phyloP scores from a whole-genome alignment of 306 rosid species.

The Cotoneaster glaucophyllus region DNA sequence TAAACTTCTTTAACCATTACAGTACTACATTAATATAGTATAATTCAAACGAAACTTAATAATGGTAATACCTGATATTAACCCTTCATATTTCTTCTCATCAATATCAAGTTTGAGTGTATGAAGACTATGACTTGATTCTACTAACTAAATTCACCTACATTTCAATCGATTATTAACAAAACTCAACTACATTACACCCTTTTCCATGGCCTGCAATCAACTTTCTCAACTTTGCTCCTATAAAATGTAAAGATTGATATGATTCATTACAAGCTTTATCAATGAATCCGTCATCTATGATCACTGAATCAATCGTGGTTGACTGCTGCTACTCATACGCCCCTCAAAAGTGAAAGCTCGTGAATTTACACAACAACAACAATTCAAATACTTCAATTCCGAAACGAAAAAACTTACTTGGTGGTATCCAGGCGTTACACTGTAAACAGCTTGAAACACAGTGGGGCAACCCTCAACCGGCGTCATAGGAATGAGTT shows the following conservation, averaged over 20 bases:
- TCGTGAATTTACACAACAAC: not conserved
- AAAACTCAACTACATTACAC: not conserved
- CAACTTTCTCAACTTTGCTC: not conserved
- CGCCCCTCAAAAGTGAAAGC: not conserved
- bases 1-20: not conserved
- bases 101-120: not conserved
- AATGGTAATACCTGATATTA: not conserved
- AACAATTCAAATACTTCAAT: not conserved
- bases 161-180: not conserved
- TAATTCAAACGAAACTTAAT: not conserved
- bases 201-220: not conserved
- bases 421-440: slow-evolving; percentile 88
- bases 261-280: not conserved
- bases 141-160: not conserved
- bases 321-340: not conserved
- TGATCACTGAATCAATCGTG: not conserved
- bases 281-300: not conserved
- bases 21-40: not conserved
- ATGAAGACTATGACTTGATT: not conserved
- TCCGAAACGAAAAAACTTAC: slow-evolving; percentile 37
- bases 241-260: not conserved
- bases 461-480: slow-evolving; percentile 91
- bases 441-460: slow-evolving; percentile 79
- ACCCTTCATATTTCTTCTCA: not conserved
- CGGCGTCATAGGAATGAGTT: slow-evolving; percentile 83